These are phyloP conservation scores for Punica granatum DNA, from an alignment of 345 rosid species.

Conservation along the genomic window DNA sequence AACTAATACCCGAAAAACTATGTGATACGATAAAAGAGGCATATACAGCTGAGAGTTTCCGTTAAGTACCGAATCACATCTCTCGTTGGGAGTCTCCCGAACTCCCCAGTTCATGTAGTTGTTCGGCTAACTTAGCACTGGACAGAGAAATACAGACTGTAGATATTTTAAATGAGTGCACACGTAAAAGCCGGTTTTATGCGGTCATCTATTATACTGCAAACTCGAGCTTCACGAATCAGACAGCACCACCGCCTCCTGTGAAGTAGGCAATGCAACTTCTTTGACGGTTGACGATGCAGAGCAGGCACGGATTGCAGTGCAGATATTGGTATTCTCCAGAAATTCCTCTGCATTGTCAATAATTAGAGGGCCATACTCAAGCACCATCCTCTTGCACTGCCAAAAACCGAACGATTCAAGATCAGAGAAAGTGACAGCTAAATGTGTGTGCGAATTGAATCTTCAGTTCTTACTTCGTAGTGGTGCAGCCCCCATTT, in stretches of 20 bases:
- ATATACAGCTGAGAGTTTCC: neutral
- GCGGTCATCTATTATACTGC: neutral
- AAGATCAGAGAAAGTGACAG: neutral
- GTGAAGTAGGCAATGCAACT: slow-evolving; percentile 8
- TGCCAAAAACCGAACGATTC: slow-evolving; percentile 18
- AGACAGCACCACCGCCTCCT: slow-evolving; percentile 18
- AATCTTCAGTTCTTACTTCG: neutral
- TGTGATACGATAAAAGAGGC: too few relatives aligned
- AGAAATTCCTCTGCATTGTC: slow-evolving; percentile 62
- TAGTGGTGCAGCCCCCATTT: neutral
- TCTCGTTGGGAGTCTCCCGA: neutral
- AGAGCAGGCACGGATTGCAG: slow-evolving; percentile 50
- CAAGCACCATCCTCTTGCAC: slow-evolving; percentile 90
- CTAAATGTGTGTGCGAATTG: neutral
- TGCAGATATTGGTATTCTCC: slow-evolving; percentile 61
- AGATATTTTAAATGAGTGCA: neutral
- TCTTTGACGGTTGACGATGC: neutral
- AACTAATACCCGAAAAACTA: too few relatives aligned
- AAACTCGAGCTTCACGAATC: slow-evolving; percentile 20
- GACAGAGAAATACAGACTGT: neutral
- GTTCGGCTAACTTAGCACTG: neutral
- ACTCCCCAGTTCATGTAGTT: neutral
- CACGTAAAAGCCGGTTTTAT: neutral
- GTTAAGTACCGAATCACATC: neutral
- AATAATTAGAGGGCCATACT: slow-evolving; percentile 77